phyloP scores from a whole-genome alignment of 2,329 filamentous ascomycete genomes.

The Neocucurbitaria cava region DNA sequence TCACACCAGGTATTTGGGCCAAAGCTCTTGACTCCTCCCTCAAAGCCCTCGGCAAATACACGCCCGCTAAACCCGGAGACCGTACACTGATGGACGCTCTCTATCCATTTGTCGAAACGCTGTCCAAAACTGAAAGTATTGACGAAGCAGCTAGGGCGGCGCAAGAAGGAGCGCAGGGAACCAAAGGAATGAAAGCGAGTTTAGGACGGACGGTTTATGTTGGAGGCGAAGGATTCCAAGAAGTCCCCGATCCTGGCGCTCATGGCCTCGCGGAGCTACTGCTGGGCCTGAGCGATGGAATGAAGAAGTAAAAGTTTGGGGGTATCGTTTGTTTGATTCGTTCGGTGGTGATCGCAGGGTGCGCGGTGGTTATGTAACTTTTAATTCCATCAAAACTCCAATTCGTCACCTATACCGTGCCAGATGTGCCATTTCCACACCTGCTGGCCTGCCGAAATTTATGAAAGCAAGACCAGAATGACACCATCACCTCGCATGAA shows the following conservation, averaged over 20 bases:
- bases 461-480: constrained; percentile 85
- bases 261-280: constrained; percentile 87
- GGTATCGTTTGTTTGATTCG: constrained; percentile 41
- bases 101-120: constrained; percentile 80
- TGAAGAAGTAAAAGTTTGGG: constrained; percentile 44
- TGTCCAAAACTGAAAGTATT: constrained; percentile 70
- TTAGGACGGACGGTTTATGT: constrained; percentile 85
- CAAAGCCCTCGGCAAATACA: constrained; percentile 73
- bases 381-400: constrained; percentile 40
- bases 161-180: constrained; percentile 76
- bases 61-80: constrained; percentile 87
- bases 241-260: constrained; percentile 76
- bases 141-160: constrained; percentile 78
- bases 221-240: constrained; percentile 72
- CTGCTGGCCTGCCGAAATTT: constrained; percentile 29
- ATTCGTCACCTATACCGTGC: constrained; percentile 17
- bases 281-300: constrained; percentile 71
- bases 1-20: constrained; percentile 64
- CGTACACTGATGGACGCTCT: constrained; percentile 90
- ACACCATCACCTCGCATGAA: constrained; percentile 88
- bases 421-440: constrained; percentile 15
- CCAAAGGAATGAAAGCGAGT: constrained; percentile 90
- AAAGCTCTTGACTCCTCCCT: constrained; percentile 75
- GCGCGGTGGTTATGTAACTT: constrained; percentile 43
- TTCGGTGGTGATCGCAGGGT: constrained; percentile 28